phyloP scores from a whole-genome alignment of 2,329 filamentous ascomycete genomes.

The Gremmenia infestans region DNA sequence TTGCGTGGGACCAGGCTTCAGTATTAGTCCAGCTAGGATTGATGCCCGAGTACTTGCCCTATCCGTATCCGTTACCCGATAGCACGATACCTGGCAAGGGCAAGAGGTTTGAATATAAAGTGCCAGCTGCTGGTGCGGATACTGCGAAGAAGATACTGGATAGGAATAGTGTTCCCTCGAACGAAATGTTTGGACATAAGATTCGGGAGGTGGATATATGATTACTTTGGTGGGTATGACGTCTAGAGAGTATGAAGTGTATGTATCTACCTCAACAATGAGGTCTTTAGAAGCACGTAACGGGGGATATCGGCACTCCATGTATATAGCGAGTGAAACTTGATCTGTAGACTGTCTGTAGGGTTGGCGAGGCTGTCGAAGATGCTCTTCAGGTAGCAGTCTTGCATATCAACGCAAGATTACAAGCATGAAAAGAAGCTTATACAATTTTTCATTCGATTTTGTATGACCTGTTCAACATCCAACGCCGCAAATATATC shows the following conservation, averaged over 20 bases:
- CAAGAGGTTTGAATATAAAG: constrained; percentile 46
- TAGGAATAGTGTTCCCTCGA: constrained; percentile 47
- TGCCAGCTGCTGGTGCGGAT: constrained; percentile 57
- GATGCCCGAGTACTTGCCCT: constrained; percentile 35
- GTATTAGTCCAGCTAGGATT: constrained; percentile 57
- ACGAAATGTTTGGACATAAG: constrained; percentile 43
- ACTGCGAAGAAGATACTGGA: constrained; percentile 44
- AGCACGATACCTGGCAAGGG: constrained; percentile 29
- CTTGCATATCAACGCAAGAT: too few species aligned
- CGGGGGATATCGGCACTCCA: too few species aligned
- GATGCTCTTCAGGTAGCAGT: too few species aligned
- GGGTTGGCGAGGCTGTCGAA: too few species aligned
- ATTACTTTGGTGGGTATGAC: not conserved
- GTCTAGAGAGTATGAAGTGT: not conserved
- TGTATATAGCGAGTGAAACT: too few species aligned
- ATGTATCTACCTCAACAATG: not conserved
- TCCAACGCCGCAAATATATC: too few species aligned
- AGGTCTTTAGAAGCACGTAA: too few species aligned
- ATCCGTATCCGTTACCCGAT: constrained; percentile 43
- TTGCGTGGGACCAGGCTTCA: constrained; percentile 64
- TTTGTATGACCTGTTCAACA: too few species aligned
- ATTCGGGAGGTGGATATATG: constrained; percentile 29
- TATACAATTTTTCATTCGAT: too few species aligned
- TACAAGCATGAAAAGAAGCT: too few species aligned
- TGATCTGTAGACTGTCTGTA: too few species aligned